Evolutionary conservation across 768 basidiomycete genomes (phyloP).

Genomic region (Hydnum rufescens): DNA sequence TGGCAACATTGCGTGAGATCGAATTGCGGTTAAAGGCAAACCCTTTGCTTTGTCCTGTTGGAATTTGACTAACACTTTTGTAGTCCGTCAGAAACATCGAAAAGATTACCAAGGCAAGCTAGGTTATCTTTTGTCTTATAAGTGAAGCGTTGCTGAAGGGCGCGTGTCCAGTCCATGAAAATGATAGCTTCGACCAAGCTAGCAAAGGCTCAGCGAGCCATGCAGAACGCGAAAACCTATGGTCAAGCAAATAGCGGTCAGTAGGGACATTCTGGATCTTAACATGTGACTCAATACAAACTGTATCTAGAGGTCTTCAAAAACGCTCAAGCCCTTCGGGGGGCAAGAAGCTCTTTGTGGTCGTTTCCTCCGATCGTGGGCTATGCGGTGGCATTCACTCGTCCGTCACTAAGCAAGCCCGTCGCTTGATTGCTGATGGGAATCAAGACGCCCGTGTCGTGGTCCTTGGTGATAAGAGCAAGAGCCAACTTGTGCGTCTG

Average conservation of each 20-base stretch:
- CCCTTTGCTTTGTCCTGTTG: not conserved
- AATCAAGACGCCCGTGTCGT: constrained; percentile 50
- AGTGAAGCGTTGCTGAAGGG: too few species aligned
- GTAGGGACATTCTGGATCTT: constrained; percentile 16
- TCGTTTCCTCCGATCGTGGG: constrained; percentile 95
- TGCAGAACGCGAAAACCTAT: constrained; percentile 80
- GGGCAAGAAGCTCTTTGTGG: constrained; percentile 64
- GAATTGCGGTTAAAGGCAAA: constrained; percentile 64
- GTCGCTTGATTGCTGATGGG: constrained; percentile 32
- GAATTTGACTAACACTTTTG: constrained; percentile 9
- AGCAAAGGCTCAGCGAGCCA: constrained; percentile 83
- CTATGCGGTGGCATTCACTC: constrained; percentile 99
- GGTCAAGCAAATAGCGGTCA: constrained; percentile 78
- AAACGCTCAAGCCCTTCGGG: constrained; percentile 53
- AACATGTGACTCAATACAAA: not conserved
- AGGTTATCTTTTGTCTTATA: not conserved
- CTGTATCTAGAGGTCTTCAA: constrained; percentile 60
- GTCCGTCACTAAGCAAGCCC: constrained; percentile 78
- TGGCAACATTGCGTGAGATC: constrained; percentile 93
- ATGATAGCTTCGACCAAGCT: constrained; percentile 98
- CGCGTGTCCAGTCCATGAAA: constrained; percentile 65
- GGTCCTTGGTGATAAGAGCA: constrained; percentile 94
- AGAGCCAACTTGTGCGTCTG: constrained; percentile 64
- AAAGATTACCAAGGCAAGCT: constrained; percentile 92
- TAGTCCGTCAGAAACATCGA: constrained; percentile 90